Conservation (phyloP, 495 filamentous ascomycete genomes). For the Neurospora pannonica region DNA sequence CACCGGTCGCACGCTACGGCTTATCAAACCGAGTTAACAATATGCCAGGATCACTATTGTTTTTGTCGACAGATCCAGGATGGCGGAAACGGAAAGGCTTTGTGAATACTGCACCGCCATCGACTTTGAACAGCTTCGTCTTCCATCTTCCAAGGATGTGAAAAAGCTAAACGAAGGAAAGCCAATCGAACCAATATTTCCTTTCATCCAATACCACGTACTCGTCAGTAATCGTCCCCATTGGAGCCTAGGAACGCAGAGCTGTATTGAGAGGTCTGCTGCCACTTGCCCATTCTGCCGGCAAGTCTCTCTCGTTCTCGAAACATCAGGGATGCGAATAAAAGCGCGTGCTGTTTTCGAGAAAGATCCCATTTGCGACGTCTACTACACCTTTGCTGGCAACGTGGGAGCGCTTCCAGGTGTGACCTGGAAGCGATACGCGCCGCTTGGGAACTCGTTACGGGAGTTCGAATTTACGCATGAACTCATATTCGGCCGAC, state of each 20-base stretch:
- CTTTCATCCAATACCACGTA: neutral
- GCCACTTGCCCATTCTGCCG: neutral
- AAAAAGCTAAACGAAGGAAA: neutral
- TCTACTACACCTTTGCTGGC: neutral
- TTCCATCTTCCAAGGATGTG: neutral
- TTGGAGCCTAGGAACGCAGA: neutral
- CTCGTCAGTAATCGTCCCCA: neutral
- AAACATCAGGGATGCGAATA: neutral
- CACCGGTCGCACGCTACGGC: neutral
- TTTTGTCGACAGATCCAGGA: neutral
- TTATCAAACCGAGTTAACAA: neutral
- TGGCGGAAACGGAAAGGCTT: neutral
- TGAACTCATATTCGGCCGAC: neutral
- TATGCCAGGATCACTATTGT: neutral
- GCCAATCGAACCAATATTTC: neutral
- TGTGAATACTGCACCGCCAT: neutral
- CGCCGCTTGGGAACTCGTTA: neutral
- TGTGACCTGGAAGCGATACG: neutral
- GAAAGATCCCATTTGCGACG: neutral
- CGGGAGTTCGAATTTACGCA: neutral
- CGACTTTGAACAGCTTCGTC: neutral
- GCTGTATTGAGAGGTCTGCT: neutral
- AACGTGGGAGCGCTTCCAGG: rapidly evolving
- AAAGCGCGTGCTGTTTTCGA: neutral
- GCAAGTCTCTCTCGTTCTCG: neutral